Percentiles rank a stretch among this genome's conserved stretches.
phyloP scores from a whole-genome alignment of 768 basidiomycete species.

The Crucibulum laeve region DNA sequence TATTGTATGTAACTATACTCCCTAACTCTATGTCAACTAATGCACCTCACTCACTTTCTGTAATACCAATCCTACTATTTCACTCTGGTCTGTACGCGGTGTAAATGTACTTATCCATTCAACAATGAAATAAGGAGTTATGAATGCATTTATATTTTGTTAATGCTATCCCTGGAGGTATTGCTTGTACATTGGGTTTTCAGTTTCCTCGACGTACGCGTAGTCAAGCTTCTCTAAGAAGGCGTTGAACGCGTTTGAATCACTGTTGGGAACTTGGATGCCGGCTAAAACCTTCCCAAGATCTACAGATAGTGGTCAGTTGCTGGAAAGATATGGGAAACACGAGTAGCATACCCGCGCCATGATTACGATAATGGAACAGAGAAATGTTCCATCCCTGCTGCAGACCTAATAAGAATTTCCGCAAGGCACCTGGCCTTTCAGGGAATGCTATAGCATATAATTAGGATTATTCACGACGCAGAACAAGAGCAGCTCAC shows the following conservation, averaged over 20 bases:
- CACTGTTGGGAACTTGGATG: constrained; percentile 79
- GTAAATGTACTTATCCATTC: no score
- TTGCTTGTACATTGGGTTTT: constrained; percentile 79
- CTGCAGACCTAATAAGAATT: constrained; percentile 82
- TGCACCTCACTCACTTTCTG: no score
- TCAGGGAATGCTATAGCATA: constrained; percentile 83
- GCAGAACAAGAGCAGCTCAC: constrained; percentile 39
- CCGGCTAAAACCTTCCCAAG: constrained; percentile 91
- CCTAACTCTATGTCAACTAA: no score
- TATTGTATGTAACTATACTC: no score
- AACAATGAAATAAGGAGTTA: no score
- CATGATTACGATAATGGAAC: constrained; percentile 98
- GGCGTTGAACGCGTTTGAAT: constrained; percentile 60
- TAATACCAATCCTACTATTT: no score
- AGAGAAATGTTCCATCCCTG: constrained; percentile 91
- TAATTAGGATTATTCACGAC: neutral
- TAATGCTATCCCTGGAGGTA: constrained; percentile 44
- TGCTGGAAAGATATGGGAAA: neutral
- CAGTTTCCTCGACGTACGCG: constrained; percentile 88
- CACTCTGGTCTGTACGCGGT: no score
- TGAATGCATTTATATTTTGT: constrained; percentile 3
- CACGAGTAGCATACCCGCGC: constrained; percentile 64
- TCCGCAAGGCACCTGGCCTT: constrained; percentile 84
- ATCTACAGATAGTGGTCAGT: constrained; percentile 41
- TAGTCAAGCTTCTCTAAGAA: constrained; percentile 83